Evolutionary conservation across 1,139 yeast species (phyloP).

Genomic region (Protomyces inundatus): DNA sequence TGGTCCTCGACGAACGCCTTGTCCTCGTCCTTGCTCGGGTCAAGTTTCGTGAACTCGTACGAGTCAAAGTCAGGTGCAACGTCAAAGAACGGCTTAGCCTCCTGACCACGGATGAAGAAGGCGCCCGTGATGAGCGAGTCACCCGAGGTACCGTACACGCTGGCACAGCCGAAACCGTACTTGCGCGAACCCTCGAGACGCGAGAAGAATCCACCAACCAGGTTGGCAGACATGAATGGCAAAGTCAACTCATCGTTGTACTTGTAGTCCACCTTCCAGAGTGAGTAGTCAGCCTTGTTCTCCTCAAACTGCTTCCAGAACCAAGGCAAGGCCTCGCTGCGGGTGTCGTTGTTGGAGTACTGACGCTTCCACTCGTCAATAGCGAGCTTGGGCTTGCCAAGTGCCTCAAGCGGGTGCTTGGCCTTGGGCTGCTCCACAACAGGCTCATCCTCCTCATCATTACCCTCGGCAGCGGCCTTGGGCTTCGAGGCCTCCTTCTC

Average conservation of each 20-base stretch:
- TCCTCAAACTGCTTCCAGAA: constrained; percentile 93
- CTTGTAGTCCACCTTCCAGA: constrained; percentile 91
- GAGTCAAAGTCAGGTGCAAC: constrained; percentile 99
- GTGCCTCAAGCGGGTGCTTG: constrained; percentile 84
- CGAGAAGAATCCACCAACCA: constrained; percentile 97
- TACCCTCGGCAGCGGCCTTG: constrained; percentile 23
- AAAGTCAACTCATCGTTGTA: constrained; percentile 95
- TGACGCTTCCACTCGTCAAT: constrained; percentile 95
- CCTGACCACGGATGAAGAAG: constrained; percentile 94
- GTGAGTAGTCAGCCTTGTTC: constrained; percentile 77
- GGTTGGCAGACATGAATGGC: constrained; percentile 97
- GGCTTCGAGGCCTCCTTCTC: constrained; percentile 35
- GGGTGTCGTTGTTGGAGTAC: constrained; percentile 96
- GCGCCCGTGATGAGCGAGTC: constrained; percentile 96
- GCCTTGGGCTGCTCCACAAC: constrained; percentile 38
- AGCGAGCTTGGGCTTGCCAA: constrained; percentile 59
- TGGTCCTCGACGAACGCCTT: constrained; percentile 63
- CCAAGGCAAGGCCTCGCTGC: constrained; percentile 92
- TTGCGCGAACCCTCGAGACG: constrained; percentile 88
- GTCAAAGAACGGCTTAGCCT: constrained; percentile 80
- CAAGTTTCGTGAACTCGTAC: constrained; percentile 61
- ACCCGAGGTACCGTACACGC: constrained; percentile 98
- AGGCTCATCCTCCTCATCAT: constrained; percentile 29
- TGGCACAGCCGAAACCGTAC: constrained; percentile 88
- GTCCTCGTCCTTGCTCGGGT: constrained; percentile 61